Evolutionary conservation across 768 basidiomycete species (phyloP).

Genomic region (Boletus vinaceobasis): DNA sequence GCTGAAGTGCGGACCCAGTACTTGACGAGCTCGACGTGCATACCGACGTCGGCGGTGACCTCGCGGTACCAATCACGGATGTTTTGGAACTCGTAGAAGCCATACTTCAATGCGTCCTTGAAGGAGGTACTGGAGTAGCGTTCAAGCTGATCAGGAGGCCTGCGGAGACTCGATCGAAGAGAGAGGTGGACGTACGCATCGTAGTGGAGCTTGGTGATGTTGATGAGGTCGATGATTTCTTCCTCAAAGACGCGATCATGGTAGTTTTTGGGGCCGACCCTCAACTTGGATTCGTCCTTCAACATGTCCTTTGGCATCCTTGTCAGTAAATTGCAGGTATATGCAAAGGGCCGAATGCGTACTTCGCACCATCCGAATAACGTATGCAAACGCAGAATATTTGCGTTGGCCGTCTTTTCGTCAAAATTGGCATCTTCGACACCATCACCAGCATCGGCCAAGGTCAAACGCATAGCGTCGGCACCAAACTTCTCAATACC

Average conservation of each 20-base stretch:
- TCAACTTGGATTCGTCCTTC: conserved; percentile 64
- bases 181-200: conserved; percentile 58
- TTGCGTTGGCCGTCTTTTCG: conserved; percentile 96
- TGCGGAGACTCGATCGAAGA: neutral
- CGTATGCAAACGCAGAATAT: conserved; percentile 90
- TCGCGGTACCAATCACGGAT: conserved; percentile 95
- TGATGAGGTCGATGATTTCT: conserved; percentile 85
- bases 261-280: conserved; percentile 69
- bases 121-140: conserved; percentile 73
- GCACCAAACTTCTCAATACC: conserved; percentile 94
- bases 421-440: conserved; percentile 99
- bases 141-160: neutral
- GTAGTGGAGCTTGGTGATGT: conserved; percentile 76
- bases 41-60: conserved; percentile 82
- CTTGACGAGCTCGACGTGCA: conserved; percentile 85
- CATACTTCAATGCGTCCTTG: conserved; percentile 93
- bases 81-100: conserved; percentile 93
- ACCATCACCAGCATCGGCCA: conserved; percentile 97
- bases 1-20: conserved; percentile 83
- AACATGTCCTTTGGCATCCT: conserved; percentile 71
- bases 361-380: conserved; percentile 91
- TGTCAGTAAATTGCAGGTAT: neutral
- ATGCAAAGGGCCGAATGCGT: conserved; percentile 16
- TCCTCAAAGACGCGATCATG: conserved; percentile 91
- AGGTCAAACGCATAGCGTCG: conserved; percentile 84